These are phyloP conservation scores for Mikania micrantha DNA, from an alignment of 129 eudicot genomes.

Conservation along the genomic window DNA sequence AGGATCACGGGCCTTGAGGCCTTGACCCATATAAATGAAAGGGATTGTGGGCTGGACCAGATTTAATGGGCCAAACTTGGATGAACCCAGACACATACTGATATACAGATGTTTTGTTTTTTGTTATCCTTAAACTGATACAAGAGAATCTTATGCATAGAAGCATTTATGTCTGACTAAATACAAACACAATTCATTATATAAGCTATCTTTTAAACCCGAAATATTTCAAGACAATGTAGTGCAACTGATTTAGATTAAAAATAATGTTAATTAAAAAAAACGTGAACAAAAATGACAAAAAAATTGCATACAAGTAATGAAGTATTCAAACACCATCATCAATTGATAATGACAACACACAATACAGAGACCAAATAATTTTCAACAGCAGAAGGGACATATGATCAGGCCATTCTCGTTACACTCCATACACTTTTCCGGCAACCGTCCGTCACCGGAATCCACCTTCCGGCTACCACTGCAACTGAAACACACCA, in stretches of 20 bases:
- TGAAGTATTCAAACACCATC: conserved; percentile 16
- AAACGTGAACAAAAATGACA: conserved; percentile 15
- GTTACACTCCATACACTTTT: conserved; percentile 55
- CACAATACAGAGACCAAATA: neutral
- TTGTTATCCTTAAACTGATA: no score
- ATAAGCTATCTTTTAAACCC: neutral
- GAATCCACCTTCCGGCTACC: conserved; percentile 62
- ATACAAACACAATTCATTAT: neutral
- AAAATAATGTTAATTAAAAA: no score
- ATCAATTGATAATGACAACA: conserved; percentile 21
- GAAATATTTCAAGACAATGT: neutral
- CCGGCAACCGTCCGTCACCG: conserved; percentile 16
- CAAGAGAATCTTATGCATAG: no score
- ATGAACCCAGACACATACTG: neutral
- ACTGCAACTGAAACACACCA: conserved; percentile 58
- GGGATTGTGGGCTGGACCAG: neutral
- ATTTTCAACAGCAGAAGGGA: conserved; percentile 62
- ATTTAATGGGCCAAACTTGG: neutral
- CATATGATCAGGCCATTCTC: conserved; percentile 78
- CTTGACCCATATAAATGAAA: neutral
- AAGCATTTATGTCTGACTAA: no score
- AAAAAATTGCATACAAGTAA: conserved; percentile 19
- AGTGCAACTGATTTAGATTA: neutral
- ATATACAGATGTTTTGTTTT: no score
- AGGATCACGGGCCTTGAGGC: no score